Percentiles rank a stretch among this genome's conserved stretches.
These are phyloP conservation scores for Xylaria flabelliformis DNA, from an alignment of 495 filamentous ascomycete species.

Conservation along the genomic window DNA sequence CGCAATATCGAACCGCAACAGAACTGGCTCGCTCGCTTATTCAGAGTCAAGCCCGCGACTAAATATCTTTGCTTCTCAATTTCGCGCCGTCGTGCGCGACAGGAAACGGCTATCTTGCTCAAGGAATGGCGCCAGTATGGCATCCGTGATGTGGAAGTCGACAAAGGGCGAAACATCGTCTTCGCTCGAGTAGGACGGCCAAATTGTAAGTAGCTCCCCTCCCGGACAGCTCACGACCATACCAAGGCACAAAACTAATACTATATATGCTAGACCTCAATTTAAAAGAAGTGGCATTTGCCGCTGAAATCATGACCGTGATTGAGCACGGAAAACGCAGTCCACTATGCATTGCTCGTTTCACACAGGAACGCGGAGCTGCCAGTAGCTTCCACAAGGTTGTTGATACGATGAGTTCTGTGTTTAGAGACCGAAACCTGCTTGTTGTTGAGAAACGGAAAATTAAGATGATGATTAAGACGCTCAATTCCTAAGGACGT, in stretches of 20 bases:
- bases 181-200: constrained; percentile 73
- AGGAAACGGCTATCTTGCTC: constrained; percentile 75
- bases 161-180: constrained; percentile 74
- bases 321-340: constrained; percentile 77
- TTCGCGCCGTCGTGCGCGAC: constrained; percentile 69
- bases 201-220: constrained; percentile 69
- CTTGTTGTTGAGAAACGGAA: constrained; percentile 74
- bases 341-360: constrained; percentile 74
- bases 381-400: constrained; percentile 84
- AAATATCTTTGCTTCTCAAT: constrained; percentile 75
- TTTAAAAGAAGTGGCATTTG: constrained; percentile 79
- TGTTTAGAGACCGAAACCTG: constrained; percentile 64
- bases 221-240: neutral
- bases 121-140: constrained; percentile 82
- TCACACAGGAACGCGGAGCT: constrained; percentile 87
- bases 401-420: constrained; percentile 70
- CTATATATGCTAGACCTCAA: constrained; percentile 61
- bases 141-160: constrained; percentile 73
- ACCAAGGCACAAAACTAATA: constrained; percentile 32
- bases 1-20: constrained; percentile 66
- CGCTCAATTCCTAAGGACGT: constrained; percentile 48
- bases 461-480: constrained; percentile 71
- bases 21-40: constrained; percentile 86
- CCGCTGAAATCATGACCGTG: constrained; percentile 81
- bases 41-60: constrained; percentile 84